Evolutionary conservation across 2,329 filamentous ascomycete genomes (phyloP).

Genomic region (Curvularia eragrostidis): DNA sequence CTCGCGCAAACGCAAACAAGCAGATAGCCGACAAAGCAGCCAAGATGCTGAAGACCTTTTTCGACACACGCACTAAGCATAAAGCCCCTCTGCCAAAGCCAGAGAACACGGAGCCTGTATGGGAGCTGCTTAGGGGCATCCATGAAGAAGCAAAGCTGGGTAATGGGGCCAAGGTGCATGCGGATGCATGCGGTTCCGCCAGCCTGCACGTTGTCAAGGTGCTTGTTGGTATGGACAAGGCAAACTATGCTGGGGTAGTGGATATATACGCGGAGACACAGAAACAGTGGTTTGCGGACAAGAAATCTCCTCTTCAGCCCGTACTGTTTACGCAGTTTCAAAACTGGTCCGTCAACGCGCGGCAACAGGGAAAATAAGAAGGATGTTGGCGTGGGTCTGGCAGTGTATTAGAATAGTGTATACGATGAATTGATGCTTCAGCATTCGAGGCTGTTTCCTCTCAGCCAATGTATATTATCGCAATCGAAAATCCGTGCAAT

Average conservation of each 20-base stretch:
- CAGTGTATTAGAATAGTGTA: background rate
- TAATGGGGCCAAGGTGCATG: conserved; percentile 71
- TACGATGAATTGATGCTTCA: background rate
- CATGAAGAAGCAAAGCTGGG: conserved; percentile 72
- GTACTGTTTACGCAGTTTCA: conserved; percentile 57
- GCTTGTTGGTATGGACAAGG: conserved; percentile 59
- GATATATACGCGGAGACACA: conserved; percentile 54
- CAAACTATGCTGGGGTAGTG: conserved; percentile 48
- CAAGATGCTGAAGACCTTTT: conserved; percentile 74
- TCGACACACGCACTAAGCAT: conserved; percentile 65
- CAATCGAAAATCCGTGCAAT: background rate
- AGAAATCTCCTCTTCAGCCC: conserved; percentile 52
- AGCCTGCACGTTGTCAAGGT: conserved; percentile 71
- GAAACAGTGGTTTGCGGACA: conserved; percentile 53
- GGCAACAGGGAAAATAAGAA: conserved; percentile 35
- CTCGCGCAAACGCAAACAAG: conserved; percentile 78
- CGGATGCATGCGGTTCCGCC: conserved; percentile 75
- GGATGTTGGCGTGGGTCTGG: background rate
- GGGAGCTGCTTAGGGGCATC: conserved; percentile 68
- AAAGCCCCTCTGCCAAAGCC: conserved; percentile 55
- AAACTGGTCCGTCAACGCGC: conserved; percentile 50
- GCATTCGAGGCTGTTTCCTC: background rate
- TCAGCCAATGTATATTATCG: background rate
- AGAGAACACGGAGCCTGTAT: conserved; percentile 54
- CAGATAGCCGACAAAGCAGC: conserved; percentile 76